These are phyloP conservation scores for Debaryomycetaceae sp. DNA, from an alignment of 1,139 yeast genomes.

Conservation along the genomic window DNA sequence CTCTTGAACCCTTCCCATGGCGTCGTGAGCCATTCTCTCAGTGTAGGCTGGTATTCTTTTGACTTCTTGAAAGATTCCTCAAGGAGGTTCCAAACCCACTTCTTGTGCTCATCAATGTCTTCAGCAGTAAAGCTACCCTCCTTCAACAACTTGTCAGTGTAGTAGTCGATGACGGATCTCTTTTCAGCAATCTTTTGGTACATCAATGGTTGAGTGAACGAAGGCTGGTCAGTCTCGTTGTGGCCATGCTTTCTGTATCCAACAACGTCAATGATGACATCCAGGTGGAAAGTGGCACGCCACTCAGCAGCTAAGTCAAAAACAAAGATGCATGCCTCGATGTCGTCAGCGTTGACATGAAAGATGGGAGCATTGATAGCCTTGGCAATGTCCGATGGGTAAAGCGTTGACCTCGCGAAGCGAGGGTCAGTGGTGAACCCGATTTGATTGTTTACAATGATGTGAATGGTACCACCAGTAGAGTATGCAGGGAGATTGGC, in stretches of 20 bases:
- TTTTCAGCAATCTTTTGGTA: slow-evolving; percentile 85
- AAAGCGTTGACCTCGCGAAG: slow-evolving; percentile 94
- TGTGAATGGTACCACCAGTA: slow-evolving; percentile 97
- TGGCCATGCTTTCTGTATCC: slow-evolving; percentile 99
- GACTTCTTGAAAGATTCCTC: slow-evolving; percentile 87
- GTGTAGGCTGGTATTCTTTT: slow-evolving; percentile 85
- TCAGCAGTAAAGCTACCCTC: slow-evolving; percentile 88
- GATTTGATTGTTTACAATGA: slow-evolving; percentile 95
- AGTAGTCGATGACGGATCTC: slow-evolving; percentile 82
- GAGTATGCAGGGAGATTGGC: slow-evolving; percentile 89
- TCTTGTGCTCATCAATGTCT: slow-evolving; percentile 92
- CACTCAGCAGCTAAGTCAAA: slow-evolving; percentile 98
- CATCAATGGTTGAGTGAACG: slow-evolving; percentile 98
- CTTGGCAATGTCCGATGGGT: slow-evolving; percentile 97
- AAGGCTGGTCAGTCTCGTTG: slow-evolving; percentile 98
- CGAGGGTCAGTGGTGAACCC: slow-evolving; percentile 99
- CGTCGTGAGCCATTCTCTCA: slow-evolving; percentile 97
- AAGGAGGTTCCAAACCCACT: slow-evolving; percentile 94
- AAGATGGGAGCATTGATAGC: slow-evolving; percentile 95
- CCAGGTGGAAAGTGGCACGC: slow-evolving; percentile 95
- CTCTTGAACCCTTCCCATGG: slow-evolving; percentile 99
- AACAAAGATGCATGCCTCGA: slow-evolving; percentile 86
- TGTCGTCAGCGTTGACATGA: slow-evolving; percentile 98
- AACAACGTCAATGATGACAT: slow-evolving; percentile 92
- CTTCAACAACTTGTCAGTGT: slow-evolving; percentile 69